Conservation (phyloP, 495 filamentous ascomycete genomes). For the Penicillium chermesinum region DNA sequence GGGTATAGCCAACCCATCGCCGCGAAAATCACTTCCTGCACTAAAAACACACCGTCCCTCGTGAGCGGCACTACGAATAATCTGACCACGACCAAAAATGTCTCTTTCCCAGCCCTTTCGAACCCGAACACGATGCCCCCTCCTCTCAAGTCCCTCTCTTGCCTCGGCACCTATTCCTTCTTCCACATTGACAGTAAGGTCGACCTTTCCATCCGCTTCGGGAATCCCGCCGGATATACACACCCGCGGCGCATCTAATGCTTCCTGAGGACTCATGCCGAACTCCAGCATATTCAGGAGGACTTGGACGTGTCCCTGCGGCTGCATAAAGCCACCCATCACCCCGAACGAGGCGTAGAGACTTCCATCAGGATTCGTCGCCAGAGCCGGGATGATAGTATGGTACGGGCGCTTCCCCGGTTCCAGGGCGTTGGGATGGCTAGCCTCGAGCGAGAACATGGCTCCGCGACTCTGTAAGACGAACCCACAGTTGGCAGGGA, state of each 20-base stretch:
- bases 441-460: neutral
- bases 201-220: neutral
- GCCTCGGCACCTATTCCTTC: neutral
- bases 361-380: neutral
- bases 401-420: slow-evolving; percentile 1
- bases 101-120: neutral
- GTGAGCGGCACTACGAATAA: neutral
- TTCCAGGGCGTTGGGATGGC: neutral
- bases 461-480: neutral
- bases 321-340: slow-evolving; percentile 5
- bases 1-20: neutral
- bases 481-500: slow-evolving; percentile 1
- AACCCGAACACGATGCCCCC: neutral
- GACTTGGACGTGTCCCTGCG: slow-evolving; percentile 1
- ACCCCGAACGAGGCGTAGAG: neutral
- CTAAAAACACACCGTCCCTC: neutral
- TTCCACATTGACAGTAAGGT: neutral
- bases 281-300: slow-evolving; percentile 1
- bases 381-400: neutral
- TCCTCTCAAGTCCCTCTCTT: neutral
- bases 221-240: neutral
- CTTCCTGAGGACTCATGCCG: neutral
- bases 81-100: slow-evolving; percentile 1
- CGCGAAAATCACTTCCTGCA: slow-evolving; percentile 1
- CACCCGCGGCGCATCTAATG: neutral